These are phyloP conservation scores for Phtheirospermum japonicum DNA, from an alignment of 257 asterid genomes.

Conservation along the genomic window DNA sequence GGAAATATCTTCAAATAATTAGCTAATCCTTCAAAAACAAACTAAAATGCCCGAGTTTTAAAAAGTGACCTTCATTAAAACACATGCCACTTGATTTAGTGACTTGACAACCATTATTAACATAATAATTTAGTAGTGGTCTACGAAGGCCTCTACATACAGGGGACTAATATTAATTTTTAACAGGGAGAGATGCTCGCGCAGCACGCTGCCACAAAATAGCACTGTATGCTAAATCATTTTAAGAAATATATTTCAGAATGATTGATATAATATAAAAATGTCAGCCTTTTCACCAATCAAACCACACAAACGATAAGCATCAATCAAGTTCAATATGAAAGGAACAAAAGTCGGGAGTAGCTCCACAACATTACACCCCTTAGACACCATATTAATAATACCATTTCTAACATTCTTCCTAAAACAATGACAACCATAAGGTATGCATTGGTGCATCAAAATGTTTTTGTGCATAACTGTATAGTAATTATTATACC, in stretches of 20 bases:
- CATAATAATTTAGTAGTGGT: no score
- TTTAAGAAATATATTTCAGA: no score
- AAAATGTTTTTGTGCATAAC: not conserved
- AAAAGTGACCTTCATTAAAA: not conserved
- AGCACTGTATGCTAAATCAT: no score
- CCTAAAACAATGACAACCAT: not conserved
- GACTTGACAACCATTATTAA: no score
- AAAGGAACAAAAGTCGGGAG: not conserved
- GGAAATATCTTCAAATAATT: no score
- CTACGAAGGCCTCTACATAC: no score
- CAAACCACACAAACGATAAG: not conserved
- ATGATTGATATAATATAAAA: no score
- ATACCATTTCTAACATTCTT: not conserved
- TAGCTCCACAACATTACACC: not conserved
- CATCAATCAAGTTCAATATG: not conserved
- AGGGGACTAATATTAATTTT: no score
- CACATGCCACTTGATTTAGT: no score
- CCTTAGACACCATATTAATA: not conserved
- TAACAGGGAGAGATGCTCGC: no score
- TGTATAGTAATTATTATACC: no score
- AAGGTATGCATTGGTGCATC: not conserved
- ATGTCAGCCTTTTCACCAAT: not conserved
- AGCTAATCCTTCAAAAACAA: not conserved
- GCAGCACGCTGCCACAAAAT: no score
- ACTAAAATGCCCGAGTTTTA: not conserved